These are phyloP conservation scores for Sporothrix humicola DNA, from an alignment of 2,329 filamentous ascomycete species.

Conservation along the genomic window DNA sequence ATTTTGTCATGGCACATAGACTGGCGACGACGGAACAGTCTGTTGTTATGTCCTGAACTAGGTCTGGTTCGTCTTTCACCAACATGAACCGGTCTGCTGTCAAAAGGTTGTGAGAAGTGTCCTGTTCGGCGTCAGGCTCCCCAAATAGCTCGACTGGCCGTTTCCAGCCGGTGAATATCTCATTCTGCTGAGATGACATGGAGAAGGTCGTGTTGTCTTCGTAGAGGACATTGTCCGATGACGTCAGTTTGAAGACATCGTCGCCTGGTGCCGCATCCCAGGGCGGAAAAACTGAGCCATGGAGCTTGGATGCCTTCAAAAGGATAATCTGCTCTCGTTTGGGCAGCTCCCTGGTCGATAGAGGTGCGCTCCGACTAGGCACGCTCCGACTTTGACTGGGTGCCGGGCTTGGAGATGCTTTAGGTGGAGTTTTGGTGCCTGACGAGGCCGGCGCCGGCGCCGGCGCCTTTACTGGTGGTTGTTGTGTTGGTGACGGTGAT, in stretches of 20 bases:
- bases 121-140: slow-evolving; percentile 38
- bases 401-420: not conserved
- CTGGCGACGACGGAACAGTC: slow-evolving; percentile 98
- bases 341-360: slow-evolving; percentile 65
- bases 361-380: slow-evolving; percentile 42
- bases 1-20: slow-evolving; percentile 78
- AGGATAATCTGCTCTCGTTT: slow-evolving; percentile 78
- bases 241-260: slow-evolving; percentile 63
- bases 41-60: slow-evolving; percentile 93
- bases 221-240: slow-evolving; percentile 60
- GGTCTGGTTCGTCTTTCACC: slow-evolving; percentile 67
- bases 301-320: slow-evolving; percentile 76
- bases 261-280: slow-evolving; percentile 72
- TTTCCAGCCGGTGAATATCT: slow-evolving; percentile 84
- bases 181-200: slow-evolving; percentile 74
- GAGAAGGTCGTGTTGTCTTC: slow-evolving; percentile 70
- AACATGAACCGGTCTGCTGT: slow-evolving; percentile 40
- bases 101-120: slow-evolving; percentile 16
- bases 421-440: not conserved
- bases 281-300: slow-evolving; percentile 82
- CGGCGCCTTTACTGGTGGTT: not conserved
- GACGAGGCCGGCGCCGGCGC: slow-evolving; percentile 30
- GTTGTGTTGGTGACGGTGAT: not conserved
- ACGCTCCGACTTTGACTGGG: not conserved
- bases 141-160: slow-evolving; percentile 72